These are phyloP conservation scores for Chlamydomonas incerta DNA, from an alignment of 139 green algal species.

Conservation along the genomic window DNA sequence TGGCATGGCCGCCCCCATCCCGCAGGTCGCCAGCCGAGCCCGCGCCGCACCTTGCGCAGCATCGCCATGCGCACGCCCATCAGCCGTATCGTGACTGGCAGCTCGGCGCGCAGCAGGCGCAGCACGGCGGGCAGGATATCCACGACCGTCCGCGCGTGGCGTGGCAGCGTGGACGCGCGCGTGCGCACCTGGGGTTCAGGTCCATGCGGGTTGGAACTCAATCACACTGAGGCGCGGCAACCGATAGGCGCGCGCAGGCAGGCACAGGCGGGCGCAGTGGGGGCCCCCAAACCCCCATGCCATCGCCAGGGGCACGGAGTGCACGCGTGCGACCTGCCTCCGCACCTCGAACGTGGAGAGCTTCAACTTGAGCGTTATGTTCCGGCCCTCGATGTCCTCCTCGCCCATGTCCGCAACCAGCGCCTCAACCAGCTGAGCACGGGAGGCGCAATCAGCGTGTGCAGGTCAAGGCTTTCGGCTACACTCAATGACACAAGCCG, in stretches of 20 bases:
- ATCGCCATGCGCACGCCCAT: conserved; percentile 83
- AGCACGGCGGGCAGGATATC: conserved; percentile 73
- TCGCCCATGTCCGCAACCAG: conserved; percentile 77
- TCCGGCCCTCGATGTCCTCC: conserved; percentile 80
- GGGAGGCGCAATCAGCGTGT: too few species aligned
- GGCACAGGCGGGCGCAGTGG: neutral
- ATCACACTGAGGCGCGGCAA: too few species aligned
- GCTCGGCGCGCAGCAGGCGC: conserved; percentile 77
- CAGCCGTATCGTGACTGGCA: conserved; percentile 81
- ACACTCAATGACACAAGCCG: too few species aligned
- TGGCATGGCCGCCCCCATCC: too few species aligned
- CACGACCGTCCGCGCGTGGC: conserved; percentile 58
- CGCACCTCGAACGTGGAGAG: conserved; percentile 52
- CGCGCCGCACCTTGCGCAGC: conserved; percentile 61
- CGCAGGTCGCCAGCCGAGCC: too few species aligned
- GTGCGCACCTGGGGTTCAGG: conserved; percentile 80
- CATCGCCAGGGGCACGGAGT: too few species aligned
- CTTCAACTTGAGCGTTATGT: conserved; percentile 92
- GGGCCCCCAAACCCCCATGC: too few species aligned
- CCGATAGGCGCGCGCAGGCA: too few species aligned
- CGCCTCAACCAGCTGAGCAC: conserved; percentile 69
- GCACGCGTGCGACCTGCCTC: neutral
- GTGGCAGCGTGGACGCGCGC: conserved; percentile 71
- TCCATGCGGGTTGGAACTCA: too few species aligned
- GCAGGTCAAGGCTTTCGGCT: too few species aligned